Percentiles rank a stretch among this genome's conserved stretches.
Evolutionary conservation across 768 basidiomycete genomes (phyloP).

Genomic region (Leccinum aurantiacum): DNA sequence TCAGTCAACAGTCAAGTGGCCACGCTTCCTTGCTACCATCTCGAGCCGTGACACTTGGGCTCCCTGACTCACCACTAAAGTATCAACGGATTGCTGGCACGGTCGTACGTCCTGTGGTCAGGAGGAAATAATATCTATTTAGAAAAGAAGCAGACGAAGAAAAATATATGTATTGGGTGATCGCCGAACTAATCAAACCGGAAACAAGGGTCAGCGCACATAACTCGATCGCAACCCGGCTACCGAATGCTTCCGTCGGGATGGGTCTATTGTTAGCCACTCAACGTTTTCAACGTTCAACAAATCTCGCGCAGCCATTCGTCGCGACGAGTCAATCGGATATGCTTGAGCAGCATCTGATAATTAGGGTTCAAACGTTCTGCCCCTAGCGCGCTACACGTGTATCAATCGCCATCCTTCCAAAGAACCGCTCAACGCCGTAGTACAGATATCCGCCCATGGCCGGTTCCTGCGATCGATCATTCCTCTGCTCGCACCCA

Average conservation of each 20-base stretch:
- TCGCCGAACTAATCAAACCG: conserved; percentile 14
- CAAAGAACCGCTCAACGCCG: conserved; percentile 4
- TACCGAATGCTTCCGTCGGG: background rate
- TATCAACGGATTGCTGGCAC: background rate
- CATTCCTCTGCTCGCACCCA: background rate
- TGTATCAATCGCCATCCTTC: conserved; percentile 11
- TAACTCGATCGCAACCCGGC: conserved; percentile 9
- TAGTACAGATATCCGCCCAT: background rate
- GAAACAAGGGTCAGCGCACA: conserved; percentile 5
- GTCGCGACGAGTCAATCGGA: conserved; percentile 4
- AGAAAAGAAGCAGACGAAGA: background rate
- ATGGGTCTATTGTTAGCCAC: conserved; percentile 9
- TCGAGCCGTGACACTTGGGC: background rate
- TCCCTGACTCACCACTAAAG: background rate
- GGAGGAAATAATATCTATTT: background rate
- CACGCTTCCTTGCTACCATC: background rate
- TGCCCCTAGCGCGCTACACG: conserved; percentile 11
- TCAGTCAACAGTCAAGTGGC: background rate
- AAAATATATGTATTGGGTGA: conserved; percentile 1
- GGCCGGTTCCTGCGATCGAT: conserved; percentile 11
- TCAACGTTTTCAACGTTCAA: conserved; percentile 6
- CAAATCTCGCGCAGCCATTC: background rate
- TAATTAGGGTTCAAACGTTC: conserved; percentile 13
- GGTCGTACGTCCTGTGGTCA: background rate
- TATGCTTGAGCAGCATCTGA: background rate